These are phyloP conservation scores for Podaxis pistillaris DNA, from an alignment of 768 basidiomycete species.

Conservation along the genomic window DNA sequence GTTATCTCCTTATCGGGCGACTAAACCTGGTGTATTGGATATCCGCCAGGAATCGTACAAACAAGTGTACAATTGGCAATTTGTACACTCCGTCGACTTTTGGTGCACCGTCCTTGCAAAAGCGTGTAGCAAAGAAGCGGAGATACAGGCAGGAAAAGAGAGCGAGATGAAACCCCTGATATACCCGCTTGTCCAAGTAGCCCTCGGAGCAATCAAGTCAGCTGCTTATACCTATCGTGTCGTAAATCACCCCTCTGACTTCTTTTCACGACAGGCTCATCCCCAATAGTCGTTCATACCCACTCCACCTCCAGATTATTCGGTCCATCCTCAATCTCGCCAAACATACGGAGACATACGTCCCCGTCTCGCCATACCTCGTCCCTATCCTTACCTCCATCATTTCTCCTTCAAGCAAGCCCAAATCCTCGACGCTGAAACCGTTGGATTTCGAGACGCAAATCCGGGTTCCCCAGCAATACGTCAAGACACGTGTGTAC, in stretches of 20 bases:
- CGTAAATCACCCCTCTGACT: slow-evolving; percentile 17
- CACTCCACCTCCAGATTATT: slow-evolving; percentile 90
- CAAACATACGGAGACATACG: slow-evolving; percentile 79
- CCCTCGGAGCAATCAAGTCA: slow-evolving; percentile 90
- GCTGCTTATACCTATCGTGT: slow-evolving; percentile 24
- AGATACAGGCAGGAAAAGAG: slow-evolving; percentile 51
- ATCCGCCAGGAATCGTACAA: slow-evolving; percentile 76
- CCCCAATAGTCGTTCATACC: slow-evolving; percentile 88
- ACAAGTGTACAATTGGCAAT: slow-evolving; percentile 99
- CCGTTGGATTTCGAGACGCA: slow-evolving; percentile 87
- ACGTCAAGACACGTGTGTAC: slow-evolving; percentile 85
- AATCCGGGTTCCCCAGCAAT: slow-evolving; percentile 86
- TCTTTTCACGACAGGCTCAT: slow-evolving; percentile 72
- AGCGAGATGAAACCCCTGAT: slow-evolving; percentile 86
- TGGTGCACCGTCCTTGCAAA: slow-evolving; percentile 88
- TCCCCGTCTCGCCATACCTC: slow-evolving; percentile 85
- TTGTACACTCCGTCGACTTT: slow-evolving; percentile 92
- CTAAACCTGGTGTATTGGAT: background rate
- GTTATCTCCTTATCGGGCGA: background rate
- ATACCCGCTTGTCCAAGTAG: slow-evolving; percentile 94
- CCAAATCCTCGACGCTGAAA: slow-evolving; percentile 82
- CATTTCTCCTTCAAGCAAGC: slow-evolving; percentile 63
- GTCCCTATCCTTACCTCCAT: slow-evolving; percentile 82
- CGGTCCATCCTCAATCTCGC: slow-evolving; percentile 87
- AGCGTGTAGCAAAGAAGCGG: slow-evolving; percentile 65